Conservation (phyloP, 805 yeast genomes). For the Wickerhamiella sergipiensis region DNA sequence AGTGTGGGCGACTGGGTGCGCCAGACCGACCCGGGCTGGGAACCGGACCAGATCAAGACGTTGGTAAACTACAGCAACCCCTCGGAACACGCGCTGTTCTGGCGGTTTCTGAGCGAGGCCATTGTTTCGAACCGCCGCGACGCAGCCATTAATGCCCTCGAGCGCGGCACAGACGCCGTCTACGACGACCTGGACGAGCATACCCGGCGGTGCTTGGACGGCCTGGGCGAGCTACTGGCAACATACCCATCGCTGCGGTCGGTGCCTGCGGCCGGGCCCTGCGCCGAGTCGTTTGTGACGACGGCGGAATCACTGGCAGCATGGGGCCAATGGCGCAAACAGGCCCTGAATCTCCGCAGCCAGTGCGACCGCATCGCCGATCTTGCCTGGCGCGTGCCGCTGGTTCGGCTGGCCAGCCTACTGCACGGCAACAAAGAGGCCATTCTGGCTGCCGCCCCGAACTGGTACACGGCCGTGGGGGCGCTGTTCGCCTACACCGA, state of each 20-base stretch:
- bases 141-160: neutral
- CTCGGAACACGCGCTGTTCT: neutral
- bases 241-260: neutral
- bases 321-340: conserved; percentile 1
- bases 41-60: neutral
- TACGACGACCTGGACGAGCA: neutral
- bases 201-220: neutral
- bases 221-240: neutral
- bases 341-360: conserved; percentile 1
- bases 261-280: neutral
- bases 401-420: conserved; percentile 1
- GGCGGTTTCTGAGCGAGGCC: neutral
- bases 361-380: conserved; percentile 1
- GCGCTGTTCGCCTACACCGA: conserved; percentile 1
- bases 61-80: neutral
- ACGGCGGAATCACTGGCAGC: neutral
- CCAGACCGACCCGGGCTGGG: conserved; percentile 1
- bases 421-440: conserved; percentile 3
- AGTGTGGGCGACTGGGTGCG: neutral
- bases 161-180: neutral
- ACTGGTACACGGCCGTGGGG: conserved; percentile 6
- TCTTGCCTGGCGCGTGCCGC: conserved; percentile 3
- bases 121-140: neutral
- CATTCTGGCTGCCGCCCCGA: neutral
- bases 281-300: neutral